Evolutionary conservation across 257 asterid species (phyloP).

Genomic region (Lithospermum erythrorhizon): DNA sequence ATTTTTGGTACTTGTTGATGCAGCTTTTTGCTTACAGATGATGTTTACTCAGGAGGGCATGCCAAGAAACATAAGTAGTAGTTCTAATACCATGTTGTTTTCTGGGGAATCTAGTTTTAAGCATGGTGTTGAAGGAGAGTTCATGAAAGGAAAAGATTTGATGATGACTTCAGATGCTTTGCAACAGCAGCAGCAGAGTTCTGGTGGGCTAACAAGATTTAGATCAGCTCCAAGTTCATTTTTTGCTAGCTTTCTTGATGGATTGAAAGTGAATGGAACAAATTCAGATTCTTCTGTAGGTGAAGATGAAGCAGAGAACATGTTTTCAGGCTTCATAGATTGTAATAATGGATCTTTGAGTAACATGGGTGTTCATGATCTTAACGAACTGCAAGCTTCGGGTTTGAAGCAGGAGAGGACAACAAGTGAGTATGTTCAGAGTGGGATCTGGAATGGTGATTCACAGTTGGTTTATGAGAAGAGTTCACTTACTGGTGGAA

Average conservation of each 20-base stretch:
- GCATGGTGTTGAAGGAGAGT: slow-evolving; percentile 19
- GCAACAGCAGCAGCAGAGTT: slow-evolving; percentile 15
- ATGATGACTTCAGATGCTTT: slow-evolving; percentile 26
- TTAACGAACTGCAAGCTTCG: slow-evolving; percentile 12
- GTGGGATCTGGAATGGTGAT: slow-evolving; percentile 15
- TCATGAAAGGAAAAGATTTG: slow-evolving; percentile 21
- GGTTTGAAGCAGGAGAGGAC: slow-evolving; percentile 40
- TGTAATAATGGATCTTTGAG: too few species aligned
- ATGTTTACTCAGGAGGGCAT: slow-evolving; percentile 46
- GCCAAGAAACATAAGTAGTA: slow-evolving; percentile 17
- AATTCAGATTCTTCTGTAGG: slow-evolving; percentile 13
- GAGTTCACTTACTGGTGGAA: not conserved
- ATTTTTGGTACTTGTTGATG: not conserved
- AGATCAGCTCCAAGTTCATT: slow-evolving; percentile 82
- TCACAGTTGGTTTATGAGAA: slow-evolving; percentile 28
- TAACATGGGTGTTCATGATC: slow-evolving; percentile 23
- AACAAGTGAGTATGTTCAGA: slow-evolving; percentile 24
- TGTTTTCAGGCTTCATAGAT: slow-evolving; percentile 35
- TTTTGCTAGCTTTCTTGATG: slow-evolving; percentile 41
- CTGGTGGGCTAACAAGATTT: slow-evolving; percentile 42
- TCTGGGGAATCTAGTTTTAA: slow-evolving; percentile 13
- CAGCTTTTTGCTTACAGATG: not conserved
- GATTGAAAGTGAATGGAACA: slow-evolving; percentile 11
- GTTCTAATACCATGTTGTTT: slow-evolving; percentile 9
- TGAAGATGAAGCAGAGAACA: slow-evolving; percentile 59